Evolutionary conservation across 2,329 filamentous ascomycete genomes (phyloP), one percentile per base, ranked within the genome.

Genomic region (Plenodomus lindquistii): DNA sequence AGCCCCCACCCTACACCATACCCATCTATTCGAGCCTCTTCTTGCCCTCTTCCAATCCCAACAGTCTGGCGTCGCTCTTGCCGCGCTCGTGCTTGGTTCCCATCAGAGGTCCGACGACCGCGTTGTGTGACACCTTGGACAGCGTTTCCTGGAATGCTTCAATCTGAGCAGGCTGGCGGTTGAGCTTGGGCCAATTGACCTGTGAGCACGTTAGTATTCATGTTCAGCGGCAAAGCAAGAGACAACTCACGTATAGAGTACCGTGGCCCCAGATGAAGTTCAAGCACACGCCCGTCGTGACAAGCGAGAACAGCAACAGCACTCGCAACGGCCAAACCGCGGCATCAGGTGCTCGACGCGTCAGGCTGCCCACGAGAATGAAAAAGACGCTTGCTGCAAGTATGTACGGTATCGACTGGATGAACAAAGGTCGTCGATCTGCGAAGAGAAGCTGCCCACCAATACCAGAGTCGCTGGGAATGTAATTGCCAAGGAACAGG

Each of bases 111-210:
- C 94, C 94, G 40, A 97, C 81, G 16, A 99, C 72, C 50, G 85
- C 83, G 67, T 96, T 90, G 67, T 94, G 91, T 57, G 86, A 81
- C 11, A 92, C 91, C 68, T 91, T 89, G 59, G 81, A 81, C 59
- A 96, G 84, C 43, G 93, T 89, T 62, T 97, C 91, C 63, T 91
- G 86, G 73, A 92, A 96, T 34, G 91, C 91, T 65, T 99, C 94
- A 6, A 85, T 82, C 2, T 91, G 92, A 74, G 88, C 95, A 2
- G 89, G 85, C 15, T 91, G 86, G 10, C 91, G 92, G 72, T 95
- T 96, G 40, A 99, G 83, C 70, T 96, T 97, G 9, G 94, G 94
- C 94, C 95, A 99, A 75, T 97, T 97, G 60, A 97, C 92, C 91
- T 96, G 42, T 38, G 2, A 36, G 19, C 24, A 22, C 11, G n/a